A percentile compares a stretch with the other conserved stretches of the same genome.
These are phyloP conservation scores for Phytophthora boehmeriae DNA, from an alignment of 352 stramenopile species.

Conservation along the genomic window DNA sequence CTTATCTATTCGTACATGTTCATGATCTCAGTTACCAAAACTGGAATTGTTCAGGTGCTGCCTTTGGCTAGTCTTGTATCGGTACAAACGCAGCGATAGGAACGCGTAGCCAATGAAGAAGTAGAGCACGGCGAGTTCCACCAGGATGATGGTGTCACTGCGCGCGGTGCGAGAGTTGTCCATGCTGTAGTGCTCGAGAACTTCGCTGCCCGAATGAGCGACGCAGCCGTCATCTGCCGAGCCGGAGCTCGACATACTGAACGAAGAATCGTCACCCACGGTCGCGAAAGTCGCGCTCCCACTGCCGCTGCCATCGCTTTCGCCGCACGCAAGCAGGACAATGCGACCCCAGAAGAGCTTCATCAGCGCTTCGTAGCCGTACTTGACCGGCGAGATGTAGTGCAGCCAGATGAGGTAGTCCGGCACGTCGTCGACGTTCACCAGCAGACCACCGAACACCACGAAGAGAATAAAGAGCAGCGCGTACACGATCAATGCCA, in stretches of 20 bases:
- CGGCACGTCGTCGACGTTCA: slow-evolving; percentile 52
- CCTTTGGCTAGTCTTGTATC: slow-evolving; percentile 28
- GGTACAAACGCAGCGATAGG: slow-evolving; percentile 38
- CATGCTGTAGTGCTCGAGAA: slow-evolving; percentile 62
- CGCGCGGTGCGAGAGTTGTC: slow-evolving; percentile 24
- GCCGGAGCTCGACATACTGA: slow-evolving; percentile 24
- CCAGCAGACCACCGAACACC: slow-evolving; percentile 47
- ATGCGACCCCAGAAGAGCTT: slow-evolving; percentile 49
- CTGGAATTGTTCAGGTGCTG: neutral
- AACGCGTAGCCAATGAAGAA: slow-evolving; percentile 44
- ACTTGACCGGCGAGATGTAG: slow-evolving; percentile 62
- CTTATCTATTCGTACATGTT: too few species aligned
- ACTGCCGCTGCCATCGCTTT: slow-evolving; percentile 18
- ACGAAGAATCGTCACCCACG: slow-evolving; percentile 25
- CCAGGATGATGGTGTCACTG: slow-evolving; percentile 46
- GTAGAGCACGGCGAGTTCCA: slow-evolving; percentile 39
- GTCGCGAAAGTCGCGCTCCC: slow-evolving; percentile 20
- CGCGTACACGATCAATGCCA: slow-evolving; percentile 36
- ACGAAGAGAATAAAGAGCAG: slow-evolving; percentile 47
- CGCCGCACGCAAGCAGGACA: slow-evolving; percentile 25
- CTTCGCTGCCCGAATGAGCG: slow-evolving; percentile 43
- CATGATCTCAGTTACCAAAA: slow-evolving; percentile 9
- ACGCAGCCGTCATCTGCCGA: slow-evolving; percentile 39
- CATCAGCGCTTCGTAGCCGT: slow-evolving; percentile 44
- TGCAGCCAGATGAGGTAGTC: slow-evolving; percentile 64